A percentile compares a stretch with the other conserved stretches of the same genome.
These are phyloP conservation scores for Ichthyophthirius multifiliis DNA, from an alignment of 169 alveolate species.

Conservation along the genomic window DNA sequence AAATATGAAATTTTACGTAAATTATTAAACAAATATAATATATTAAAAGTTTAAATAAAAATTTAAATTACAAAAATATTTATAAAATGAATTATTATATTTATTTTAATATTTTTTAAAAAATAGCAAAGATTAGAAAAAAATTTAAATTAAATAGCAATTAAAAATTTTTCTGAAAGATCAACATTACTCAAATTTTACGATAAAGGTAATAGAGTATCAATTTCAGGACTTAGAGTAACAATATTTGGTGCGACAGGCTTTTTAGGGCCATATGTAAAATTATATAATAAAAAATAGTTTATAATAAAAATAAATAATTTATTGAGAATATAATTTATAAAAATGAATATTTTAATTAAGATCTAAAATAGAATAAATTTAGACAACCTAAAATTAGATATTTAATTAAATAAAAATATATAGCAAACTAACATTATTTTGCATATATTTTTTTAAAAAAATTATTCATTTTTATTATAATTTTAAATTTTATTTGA, in stretches of 20 bases:
- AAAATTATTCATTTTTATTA: not conserved
- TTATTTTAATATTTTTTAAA: not conserved
- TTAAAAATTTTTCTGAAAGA: not conserved
- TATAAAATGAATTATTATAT: not conserved
- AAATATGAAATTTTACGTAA: too few species aligned
- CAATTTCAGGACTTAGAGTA: constrained; percentile 38
- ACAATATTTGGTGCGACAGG: constrained; percentile 47
- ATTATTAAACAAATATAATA: too few species aligned
- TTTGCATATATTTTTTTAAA: not conserved
- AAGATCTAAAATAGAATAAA: too few species aligned
- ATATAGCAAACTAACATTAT: not conserved
- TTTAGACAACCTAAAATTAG: not conserved
- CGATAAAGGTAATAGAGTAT: constrained; percentile 31
- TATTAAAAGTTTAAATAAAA: too few species aligned
- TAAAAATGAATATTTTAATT: not conserved
- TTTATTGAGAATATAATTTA: not conserved
- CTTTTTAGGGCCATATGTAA: constrained; percentile 34
- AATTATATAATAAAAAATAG: not conserved
- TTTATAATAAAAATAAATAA: not conserved
- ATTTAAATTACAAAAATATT: too few species aligned
- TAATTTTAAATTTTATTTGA: not conserved
- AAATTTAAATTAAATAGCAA: not conserved
- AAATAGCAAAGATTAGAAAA: not conserved
- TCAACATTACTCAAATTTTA: not conserved
- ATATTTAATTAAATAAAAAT: too few species aligned